Base-by-base conservation (phyloP, 345 rosid species). In the Pistacia integerrima region DNA sequence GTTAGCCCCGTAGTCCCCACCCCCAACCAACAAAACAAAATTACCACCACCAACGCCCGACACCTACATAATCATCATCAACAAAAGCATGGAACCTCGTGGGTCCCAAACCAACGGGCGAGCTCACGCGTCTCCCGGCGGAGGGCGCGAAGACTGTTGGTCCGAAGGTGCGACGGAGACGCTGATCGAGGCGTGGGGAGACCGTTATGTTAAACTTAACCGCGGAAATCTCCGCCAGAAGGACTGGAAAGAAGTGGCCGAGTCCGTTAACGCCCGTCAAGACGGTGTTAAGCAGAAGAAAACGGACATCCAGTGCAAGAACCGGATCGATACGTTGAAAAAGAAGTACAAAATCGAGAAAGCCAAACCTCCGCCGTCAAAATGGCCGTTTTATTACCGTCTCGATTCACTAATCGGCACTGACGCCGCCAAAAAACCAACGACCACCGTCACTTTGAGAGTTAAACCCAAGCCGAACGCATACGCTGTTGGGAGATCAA, bases 141-240 rank as follows among this genome's bases (percentile, higher is more conserved):
- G 71, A 49, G 71, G 57, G 11, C 87, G 97, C 44, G 99, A 93
- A 74, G 98, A 96, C 81, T 93, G 97, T 82, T 96, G 99, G 99
- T 90, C 90, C 77, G 97, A 91, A 65, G 93, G 78, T 57, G 97
- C 97, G 22, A 93, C 97, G 44, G 84, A 73, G 41, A 87, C 90
- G 30, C 87, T 96, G 38, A 85, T 96, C 73, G 91, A 91, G 69
- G 93, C 93, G 5, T 96, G 99, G 98, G 97, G 98, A 8, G 85
- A 85, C 61, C 94, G 97, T 4, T 93, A 86, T 83, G 55, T 89
- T 8, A 81, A 86, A 60, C 92, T 91, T 68, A 92, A 91, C 91
- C 83, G 97, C 11, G 93, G 98, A 5, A 91, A 88, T 73, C 94
- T 93, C 82, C 89, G 96, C 7, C 98, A 89, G 73, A 89, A 87